Conservation (phyloP, 345 rosid genomes). For the Bruguiera parviflora region DNA sequence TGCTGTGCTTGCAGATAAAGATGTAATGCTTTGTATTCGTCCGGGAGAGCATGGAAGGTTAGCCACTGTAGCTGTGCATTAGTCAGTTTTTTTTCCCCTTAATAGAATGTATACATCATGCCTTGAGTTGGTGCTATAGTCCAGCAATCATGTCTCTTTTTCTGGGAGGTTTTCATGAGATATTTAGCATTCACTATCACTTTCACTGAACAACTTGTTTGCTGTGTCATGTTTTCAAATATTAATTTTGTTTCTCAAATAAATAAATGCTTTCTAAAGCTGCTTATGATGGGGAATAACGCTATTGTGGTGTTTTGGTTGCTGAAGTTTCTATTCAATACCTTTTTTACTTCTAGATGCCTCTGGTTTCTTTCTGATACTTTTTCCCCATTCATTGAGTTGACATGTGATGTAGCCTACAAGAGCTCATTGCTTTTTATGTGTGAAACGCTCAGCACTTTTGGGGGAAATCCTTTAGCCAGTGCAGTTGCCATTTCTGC, state of each 20-base stretch:
- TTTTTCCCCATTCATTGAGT: background rate
- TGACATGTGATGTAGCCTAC: background rate
- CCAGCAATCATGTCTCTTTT: too few relatives aligned
- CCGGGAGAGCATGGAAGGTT: constrained; percentile 99
- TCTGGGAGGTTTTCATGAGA: too few relatives aligned
- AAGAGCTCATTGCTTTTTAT: constrained; percentile 14
- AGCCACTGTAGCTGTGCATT: constrained; percentile 7
- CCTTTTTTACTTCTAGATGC: background rate
- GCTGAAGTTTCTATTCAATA: background rate
- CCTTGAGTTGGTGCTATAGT: background rate
- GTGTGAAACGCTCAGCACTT: constrained; percentile 55
- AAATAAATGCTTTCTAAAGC: too few relatives aligned
- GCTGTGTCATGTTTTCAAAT: too few relatives aligned
- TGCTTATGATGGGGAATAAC: too few relatives aligned
- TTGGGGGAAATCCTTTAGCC: constrained; percentile 94
- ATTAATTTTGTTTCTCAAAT: too few relatives aligned
- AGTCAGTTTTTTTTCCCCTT: background rate
- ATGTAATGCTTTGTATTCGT: constrained; percentile 84
- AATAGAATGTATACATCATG: background rate
- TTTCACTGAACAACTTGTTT: too few relatives aligned
- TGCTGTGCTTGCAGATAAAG: constrained; percentile 84
- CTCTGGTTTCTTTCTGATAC: constrained; percentile 9
- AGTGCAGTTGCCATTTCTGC: constrained; percentile 93
- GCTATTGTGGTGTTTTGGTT: too few relatives aligned
- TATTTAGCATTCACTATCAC: too few relatives aligned